A percentile compares a stretch with the other conserved stretches of the same genome.
phyloP scores from a whole-genome alignment of 129 eudicot species.

The Artemisia tridentata region DNA sequence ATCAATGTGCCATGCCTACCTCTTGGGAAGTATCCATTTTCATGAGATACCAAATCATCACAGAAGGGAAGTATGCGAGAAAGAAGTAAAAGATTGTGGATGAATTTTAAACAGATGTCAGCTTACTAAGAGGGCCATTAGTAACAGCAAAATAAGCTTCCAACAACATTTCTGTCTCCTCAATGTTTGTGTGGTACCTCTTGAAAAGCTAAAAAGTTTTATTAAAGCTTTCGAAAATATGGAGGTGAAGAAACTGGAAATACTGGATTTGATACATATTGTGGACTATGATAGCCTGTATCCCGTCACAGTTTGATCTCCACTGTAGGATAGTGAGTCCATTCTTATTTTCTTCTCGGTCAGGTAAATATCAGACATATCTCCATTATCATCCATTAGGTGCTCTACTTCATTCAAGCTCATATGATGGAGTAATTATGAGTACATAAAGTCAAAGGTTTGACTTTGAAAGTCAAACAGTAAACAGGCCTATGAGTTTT shows the following conservation, averaged over 20 bases:
- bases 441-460: no score
- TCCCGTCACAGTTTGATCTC: constrained; percentile 70
- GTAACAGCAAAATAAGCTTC: constrained; percentile 94
- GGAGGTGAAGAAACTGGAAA: constrained; percentile 91
- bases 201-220: constrained; percentile 66
- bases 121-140: constrained; percentile 86
- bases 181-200: constrained; percentile 60
- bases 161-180: constrained; percentile 86
- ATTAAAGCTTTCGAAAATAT: constrained; percentile 55
- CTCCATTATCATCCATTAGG: no score
- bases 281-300: constrained; percentile 53
- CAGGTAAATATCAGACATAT: constrained; percentile 96
- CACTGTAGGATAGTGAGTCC: constrained; percentile 38
- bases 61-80: background rate
- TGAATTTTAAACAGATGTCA: constrained; percentile 61
- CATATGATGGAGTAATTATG: no score
- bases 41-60: background rate
- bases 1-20: background rate
- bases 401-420: no score
- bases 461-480: no score
- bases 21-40: background rate
- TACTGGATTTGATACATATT: constrained; percentile 72
- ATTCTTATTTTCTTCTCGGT: constrained; percentile 67
- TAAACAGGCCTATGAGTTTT: no score
- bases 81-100: background rate